A percentile compares a stretch with the other conserved stretches of the same genome.
Conservation (phyloP, 225 moss, liverwort and hornwort species). For the Rhytidiadelphus loreus region DNA sequence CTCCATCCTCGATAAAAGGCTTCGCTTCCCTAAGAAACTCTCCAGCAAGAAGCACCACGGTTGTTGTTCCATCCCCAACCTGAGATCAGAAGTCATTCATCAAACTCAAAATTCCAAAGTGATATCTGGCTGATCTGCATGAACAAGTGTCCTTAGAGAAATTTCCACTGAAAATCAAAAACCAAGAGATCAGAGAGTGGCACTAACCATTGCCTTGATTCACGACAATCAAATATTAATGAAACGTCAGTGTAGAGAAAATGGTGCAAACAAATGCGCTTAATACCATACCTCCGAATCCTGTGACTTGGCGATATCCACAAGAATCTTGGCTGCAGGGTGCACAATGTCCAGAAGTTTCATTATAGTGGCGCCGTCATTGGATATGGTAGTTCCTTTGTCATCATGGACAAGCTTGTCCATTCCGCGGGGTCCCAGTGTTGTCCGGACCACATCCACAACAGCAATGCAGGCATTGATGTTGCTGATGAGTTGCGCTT, state of each 20-base stretch:
- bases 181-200: background rate
- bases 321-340: constrained; percentile 94
- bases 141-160: background rate
- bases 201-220: background rate
- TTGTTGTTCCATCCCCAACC: constrained; percentile 99
- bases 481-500: constrained; percentile 97
- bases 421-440: constrained; percentile 93
- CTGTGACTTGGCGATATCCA: constrained; percentile 97
- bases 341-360: constrained; percentile 98
- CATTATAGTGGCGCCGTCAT: constrained; percentile 99
- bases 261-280: background rate
- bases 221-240: background rate
- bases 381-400: constrained; percentile 93
- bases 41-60: constrained; percentile 94
- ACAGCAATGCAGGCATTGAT: constrained; percentile 99
- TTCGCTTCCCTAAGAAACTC: constrained; percentile 94
- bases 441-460: constrained; percentile 89
- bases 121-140: background rate
- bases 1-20: constrained; percentile 95
- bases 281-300: constrained; percentile 66
- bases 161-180: background rate
- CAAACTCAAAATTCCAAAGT: background rate
- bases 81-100: background rate
- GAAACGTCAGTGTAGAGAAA: background rate
- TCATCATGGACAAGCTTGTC: constrained; percentile 94